Evolutionary conservation across 139 green algal species (phyloP).

Genomic region (Volvox africanus): DNA sequence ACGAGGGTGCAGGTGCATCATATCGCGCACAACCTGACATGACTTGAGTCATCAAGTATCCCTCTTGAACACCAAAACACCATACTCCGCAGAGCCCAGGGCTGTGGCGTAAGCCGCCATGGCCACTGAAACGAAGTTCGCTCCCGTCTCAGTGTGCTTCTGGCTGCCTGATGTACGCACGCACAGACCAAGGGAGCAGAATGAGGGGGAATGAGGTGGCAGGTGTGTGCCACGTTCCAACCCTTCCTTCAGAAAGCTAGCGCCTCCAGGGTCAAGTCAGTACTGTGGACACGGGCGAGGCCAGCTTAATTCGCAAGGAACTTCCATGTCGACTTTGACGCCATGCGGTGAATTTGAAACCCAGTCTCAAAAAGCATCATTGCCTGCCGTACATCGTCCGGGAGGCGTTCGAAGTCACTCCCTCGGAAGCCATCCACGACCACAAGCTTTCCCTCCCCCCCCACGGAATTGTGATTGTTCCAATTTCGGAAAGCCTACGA

Average conservation of each 20-base stretch:
- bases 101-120: constrained; percentile 8
- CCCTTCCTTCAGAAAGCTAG: not conserved
- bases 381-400: not conserved
- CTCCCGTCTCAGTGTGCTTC: not conserved
- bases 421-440: constrained; percentile 9
- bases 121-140: constrained; percentile 16
- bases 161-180: not conserved
- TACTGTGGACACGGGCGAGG: not conserved
- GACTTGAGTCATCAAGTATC: too few relatives aligned
- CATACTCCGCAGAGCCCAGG: constrained; percentile 3
- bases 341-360: constrained; percentile 8
- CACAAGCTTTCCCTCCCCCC: not conserved
- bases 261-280: not conserved
- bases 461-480: not conserved
- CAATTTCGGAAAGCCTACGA: not conserved
- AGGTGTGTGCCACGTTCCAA: constrained; percentile 9
- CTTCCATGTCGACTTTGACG: not conserved
- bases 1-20: too few relatives aligned
- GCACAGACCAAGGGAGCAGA: not conserved
- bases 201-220: not conserved
- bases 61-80: constrained; percentile 14
- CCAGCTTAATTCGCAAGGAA: not conserved
- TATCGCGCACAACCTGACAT: too few relatives aligned
- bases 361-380: constrained; percentile 15
- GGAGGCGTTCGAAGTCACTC: not conserved